Evolutionary conservation across 2,329 filamentous ascomycete species (phyloP), one percentile per base, ranked within the genome.

Genomic region (Drechslera avenae): DNA sequence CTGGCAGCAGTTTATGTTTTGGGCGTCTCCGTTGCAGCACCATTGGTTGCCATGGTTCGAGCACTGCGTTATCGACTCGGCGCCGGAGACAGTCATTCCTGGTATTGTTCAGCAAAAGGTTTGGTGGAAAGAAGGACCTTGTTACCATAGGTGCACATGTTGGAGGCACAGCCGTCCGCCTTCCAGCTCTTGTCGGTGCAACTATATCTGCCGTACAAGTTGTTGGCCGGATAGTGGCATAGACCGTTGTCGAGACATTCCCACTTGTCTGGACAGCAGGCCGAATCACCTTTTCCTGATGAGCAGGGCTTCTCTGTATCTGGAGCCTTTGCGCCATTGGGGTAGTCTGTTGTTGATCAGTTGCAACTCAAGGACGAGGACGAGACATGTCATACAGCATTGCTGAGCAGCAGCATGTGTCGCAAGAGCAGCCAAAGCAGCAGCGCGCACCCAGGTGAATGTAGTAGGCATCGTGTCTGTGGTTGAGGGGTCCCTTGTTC

Each of bases 161-260:
- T 72, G 0, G 61, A 64, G 5, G 71, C 52, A 42, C 71, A 73
- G 16, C 63, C 65, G 17, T 60, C 54, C 1, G 67, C 58, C 9
- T 71, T 57, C 71, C 70, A 73, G 17, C 39, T 53, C 56, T 70
- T 52, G 51, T 73, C 70, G 1, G 71, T 73, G 50, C 71, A 73
- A 54, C 68, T 69, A 40, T 73, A 73, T 30, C 67, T 47, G 19
- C 70, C 71, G 31, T 63, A 64, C 2, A 71, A 43, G 1, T 68
- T 61, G 14, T 50, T 52, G 1, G 59, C 39, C 13, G 59, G 58
- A 46, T 70, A 67, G 39, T 72, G 54, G 48, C 71, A 73, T 5
- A 73, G 61, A n/a, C 71, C 71, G 43, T 73, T 73, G 53, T 71
- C 66, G 26, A 73, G 62, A 39, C 71, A 73, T 41, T 70, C 23